Evolutionary conservation across 2,329 filamentous ascomycete genomes (phyloP).

Genomic region (Erysiphe pulchra): DNA sequence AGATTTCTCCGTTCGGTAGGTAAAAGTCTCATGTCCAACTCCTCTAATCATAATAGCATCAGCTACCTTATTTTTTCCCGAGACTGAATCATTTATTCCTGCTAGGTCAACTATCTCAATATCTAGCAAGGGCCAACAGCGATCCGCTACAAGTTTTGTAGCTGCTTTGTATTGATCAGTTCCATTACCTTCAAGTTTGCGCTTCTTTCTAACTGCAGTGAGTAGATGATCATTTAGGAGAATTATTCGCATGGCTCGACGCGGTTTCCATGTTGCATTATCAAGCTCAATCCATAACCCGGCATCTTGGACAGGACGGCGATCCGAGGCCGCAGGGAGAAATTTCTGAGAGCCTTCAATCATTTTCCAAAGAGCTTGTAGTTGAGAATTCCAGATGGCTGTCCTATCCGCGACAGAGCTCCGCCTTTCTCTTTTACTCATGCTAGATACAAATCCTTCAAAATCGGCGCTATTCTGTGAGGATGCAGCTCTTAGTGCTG

Average conservation of each 20-base stretch:
- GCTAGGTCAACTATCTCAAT: constrained; percentile 81
- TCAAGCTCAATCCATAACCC: constrained; percentile 90
- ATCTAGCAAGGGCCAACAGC: constrained; percentile 82
- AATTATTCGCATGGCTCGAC: constrained; percentile 72
- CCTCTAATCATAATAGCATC: constrained; percentile 77
- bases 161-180: constrained; percentile 22
- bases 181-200: constrained; percentile 43
- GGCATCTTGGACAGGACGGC: constrained; percentile 83
- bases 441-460: constrained; percentile 24
- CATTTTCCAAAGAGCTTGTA: constrained; percentile 68
- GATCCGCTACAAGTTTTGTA: constrained; percentile 69
- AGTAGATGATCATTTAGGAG: constrained; percentile 85
- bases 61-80: constrained; percentile 35
- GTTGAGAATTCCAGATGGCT: constrained; percentile 41
- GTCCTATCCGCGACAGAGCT: constrained; percentile 60
- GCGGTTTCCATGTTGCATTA: constrained; percentile 87
- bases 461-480: constrained; percentile 23
- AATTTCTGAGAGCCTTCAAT: constrained; percentile 98
- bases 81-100: constrained; percentile 31
- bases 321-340: constrained; percentile 66
- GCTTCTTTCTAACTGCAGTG: constrained; percentile 78
- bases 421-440: constrained; percentile 54
- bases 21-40: constrained; percentile 74
- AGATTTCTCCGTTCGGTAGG: constrained; percentile 70
- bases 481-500: constrained; percentile 34